Conservation (phyloP, 495 filamentous ascomycete genomes). For the Hypomontagnella monticulosa region DNA sequence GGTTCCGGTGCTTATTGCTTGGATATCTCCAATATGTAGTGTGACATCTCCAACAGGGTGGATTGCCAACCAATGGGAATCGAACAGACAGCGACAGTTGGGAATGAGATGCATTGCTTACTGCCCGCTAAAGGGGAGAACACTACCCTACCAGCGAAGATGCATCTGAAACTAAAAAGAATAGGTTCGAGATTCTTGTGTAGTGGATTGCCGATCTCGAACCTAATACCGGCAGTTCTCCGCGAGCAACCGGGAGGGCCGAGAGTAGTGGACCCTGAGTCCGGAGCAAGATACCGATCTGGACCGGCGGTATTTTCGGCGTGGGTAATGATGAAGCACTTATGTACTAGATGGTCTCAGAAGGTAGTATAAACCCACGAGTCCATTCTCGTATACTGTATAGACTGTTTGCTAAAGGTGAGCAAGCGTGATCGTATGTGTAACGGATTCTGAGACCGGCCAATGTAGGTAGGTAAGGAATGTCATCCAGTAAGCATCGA, state of each 20-base stretch:
- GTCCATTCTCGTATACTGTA: too few relatives aligned
- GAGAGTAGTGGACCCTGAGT: constrained; percentile 16
- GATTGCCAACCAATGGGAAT: constrained; percentile 15
- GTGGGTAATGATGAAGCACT: not conserved
- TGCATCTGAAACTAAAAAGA: not conserved
- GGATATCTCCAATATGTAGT: constrained; percentile 30
- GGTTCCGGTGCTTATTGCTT: constrained; percentile 33
- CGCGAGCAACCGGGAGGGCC: constrained; percentile 10
- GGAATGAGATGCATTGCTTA: constrained; percentile 19
- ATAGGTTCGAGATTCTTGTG: not conserved
- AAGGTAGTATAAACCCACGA: too few relatives aligned
- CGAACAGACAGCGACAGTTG: constrained; percentile 13
- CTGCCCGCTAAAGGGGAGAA: constrained; percentile 14
- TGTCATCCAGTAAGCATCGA: too few relatives aligned
- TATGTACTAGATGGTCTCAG: too few relatives aligned
- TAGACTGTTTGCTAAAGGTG: too few relatives aligned
- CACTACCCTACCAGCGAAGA: not conserved
- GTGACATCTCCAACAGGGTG: constrained; percentile 28
- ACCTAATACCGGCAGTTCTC: constrained; percentile 22
- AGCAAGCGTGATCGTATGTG: too few relatives aligned
- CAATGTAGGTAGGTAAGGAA: too few relatives aligned
- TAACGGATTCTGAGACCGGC: too few relatives aligned
- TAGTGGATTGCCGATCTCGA: constrained; percentile 19
- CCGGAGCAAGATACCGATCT: constrained; percentile 26
- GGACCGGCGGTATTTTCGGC: constrained; percentile 8